A percentile compares a stretch with the other conserved stretches of the same genome.
Conservation (phyloP, 495 filamentous ascomycete species). For the Aspergillus leporis region DNA sequence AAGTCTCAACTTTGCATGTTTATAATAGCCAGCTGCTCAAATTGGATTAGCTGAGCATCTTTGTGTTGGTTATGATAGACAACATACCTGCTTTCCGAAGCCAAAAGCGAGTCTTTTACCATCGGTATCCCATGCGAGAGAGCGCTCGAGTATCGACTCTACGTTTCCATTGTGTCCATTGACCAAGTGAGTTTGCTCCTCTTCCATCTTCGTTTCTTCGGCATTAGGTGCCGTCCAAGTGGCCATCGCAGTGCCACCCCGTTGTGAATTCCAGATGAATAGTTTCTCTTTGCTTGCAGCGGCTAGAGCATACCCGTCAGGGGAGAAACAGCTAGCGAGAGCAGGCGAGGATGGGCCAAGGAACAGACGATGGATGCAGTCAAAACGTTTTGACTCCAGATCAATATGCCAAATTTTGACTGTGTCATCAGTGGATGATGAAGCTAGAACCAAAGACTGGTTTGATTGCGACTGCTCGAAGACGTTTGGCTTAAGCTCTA, state of each 20-base stretch:
- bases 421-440: slow-evolving; percentile 57
- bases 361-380: slow-evolving; percentile 49
- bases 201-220: slow-evolving; percentile 33
- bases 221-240: slow-evolving; percentile 52
- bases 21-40: slow-evolving; percentile 42
- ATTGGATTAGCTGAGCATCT: slow-evolving; percentile 12
- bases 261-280: slow-evolving; percentile 72
- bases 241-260: slow-evolving; percentile 64
- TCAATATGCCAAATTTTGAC: slow-evolving; percentile 72
- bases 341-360: slow-evolving; percentile 53
- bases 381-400: slow-evolving; percentile 57
- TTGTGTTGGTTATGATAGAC: neutral
- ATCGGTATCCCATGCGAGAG: slow-evolving; percentile 74
- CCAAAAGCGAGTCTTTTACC: slow-evolving; percentile 75
- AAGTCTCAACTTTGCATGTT: slow-evolving; percentile 44
- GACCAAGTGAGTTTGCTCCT: slow-evolving; percentile 25
- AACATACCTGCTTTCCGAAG: slow-evolving; percentile 64
- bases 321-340: slow-evolving; percentile 65
- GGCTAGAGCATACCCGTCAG: slow-evolving; percentile 70
- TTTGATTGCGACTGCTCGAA: slow-evolving; percentile 23
- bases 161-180: slow-evolving; percentile 46
- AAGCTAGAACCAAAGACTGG: slow-evolving; percentile 40
- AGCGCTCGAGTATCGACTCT: slow-evolving; percentile 42
- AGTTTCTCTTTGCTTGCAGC: slow-evolving; percentile 65
- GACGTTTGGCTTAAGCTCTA: slow-evolving; percentile 42